Evolutionary conservation across 768 basidiomycete species (phyloP), one percentile per base, ranked within the genome.

Genomic region (Brasilioporus rufonigricans): DNA sequence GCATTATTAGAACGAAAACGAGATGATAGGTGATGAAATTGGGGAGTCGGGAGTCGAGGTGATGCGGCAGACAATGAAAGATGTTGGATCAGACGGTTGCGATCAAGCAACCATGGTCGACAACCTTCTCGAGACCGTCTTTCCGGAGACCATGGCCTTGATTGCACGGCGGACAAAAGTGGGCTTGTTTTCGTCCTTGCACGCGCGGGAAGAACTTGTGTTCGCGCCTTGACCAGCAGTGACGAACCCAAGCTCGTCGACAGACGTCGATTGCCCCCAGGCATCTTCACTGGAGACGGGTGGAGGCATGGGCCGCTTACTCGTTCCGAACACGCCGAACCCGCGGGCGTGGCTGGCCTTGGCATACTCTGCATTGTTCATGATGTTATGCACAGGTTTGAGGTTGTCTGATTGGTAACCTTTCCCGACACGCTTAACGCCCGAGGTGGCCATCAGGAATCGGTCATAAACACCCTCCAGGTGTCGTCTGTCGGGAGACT

Each of bases 401-500:
- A 71, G 51, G 58, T 80, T 81, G 49, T 89, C 82, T 2, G 88
- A 91, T 69, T 92, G 87, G 61, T 92, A 91, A 8, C 91, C 90
- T 63, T 82, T 85, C 4, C 91, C 91, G 9, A 87, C 72, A 27
- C 89, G 87, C 64, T 85, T 91, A 38, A 93, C 89, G 26, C 87
- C 86, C 2, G 85, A 81, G 1, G 87, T 89, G 12, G 89, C 85
- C 86, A 91, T 88, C 27, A 92, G 75, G 74, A 91, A 86, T 39
- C 86, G 82, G 60, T 93, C 91, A 57, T 92, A 93, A 18, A 87
- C 86, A 52, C 82, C 82, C 72, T 91, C 89, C 26, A 88, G 64
- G 44, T 79, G 81, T 39, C 79, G 83, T 54, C 74, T 80, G 52
- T 77, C 78, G 0, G 86, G 85, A 0, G 85, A 78, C 54, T 85